Base-by-base conservation (phyloP, 2,329 filamentous ascomycete genomes). In the Talaromyces sp. region DNA sequence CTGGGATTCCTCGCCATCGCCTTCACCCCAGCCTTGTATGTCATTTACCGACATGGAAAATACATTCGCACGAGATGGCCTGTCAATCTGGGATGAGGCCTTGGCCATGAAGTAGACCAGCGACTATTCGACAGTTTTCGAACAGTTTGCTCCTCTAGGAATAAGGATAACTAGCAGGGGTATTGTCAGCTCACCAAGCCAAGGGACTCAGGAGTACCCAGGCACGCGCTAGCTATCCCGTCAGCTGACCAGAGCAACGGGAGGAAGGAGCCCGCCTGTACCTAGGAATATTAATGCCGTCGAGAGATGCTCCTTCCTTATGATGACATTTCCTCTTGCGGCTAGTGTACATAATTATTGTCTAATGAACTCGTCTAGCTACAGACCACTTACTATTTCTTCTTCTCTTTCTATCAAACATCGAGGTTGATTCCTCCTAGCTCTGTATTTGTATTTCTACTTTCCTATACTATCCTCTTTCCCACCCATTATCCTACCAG, bases 1-100 rank as follows among this genome's bases (percentile, higher is more conserved):
- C 61, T 88, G 73, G 81, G 82, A 70, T 81, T 85, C 59, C 68
- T 85, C 12, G 79, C 78, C 1, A 66, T 86, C 5, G 81, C 67
- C 1, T 69, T 87, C 36, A 83, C 66, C 6, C 72, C 72, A 0
- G 63, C 70, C 51, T 66, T 69, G 8, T 66, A 68, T 57, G n/a
- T 70, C 14, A 70, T 74, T 53, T 67, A 64, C 56, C 64, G 64
- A 54, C 72, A 72, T 65, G 73, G 72, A 2, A 64, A 70, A 61
- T 65, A 52, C 31, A 65, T 71, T n/a, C 61, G 70, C 42, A 67
- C 64, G 12, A 66, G 61, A 18, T 65, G 61, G 62, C 16, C 56
- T 10, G 9, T 65, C 14, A 60, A 62, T 5, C 40, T 65, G 50
- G 61, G 59, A 16, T 62, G 57, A 58, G 28, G 50, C 1, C 6